Percentiles rank a stretch among this genome's conserved stretches.
Conservation (phyloP, 371 early-diverging fungal genomes). For the Syncephalastrum monosporum region DNA sequence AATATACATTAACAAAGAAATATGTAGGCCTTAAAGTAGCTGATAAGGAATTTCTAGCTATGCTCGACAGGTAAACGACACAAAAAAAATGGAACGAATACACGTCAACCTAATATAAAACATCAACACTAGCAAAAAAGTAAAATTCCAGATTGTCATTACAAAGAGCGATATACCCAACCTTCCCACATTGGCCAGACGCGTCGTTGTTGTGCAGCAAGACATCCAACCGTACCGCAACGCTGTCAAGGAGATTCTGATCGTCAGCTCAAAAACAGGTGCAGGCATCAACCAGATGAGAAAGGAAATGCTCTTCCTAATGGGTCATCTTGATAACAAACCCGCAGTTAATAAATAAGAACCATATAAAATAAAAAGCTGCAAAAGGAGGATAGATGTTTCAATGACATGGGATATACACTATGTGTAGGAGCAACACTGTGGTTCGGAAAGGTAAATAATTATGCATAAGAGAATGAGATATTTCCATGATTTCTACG, state of each 20-base stretch:
- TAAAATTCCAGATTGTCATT: constrained; percentile 75
- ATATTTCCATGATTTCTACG: too few relatives aligned
- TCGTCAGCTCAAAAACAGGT: constrained; percentile 56
- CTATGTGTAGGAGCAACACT: too few relatives aligned
- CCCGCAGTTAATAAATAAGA: too few relatives aligned
- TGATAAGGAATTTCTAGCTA: constrained; percentile 60
- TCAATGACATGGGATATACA: too few relatives aligned
- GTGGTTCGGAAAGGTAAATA: too few relatives aligned
- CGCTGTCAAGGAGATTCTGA: constrained; percentile 49
- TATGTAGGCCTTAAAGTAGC: constrained; percentile 53
- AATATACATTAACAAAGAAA: background rate
- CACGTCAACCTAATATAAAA: background rate
- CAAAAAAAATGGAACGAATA: background rate
- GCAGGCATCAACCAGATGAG: constrained; percentile 61
- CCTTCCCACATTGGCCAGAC: constrained; percentile 63
- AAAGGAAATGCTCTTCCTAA: constrained; percentile 55
- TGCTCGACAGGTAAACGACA: constrained; percentile 49
- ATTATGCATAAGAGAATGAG: too few relatives aligned
- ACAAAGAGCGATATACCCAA: constrained; percentile 79
- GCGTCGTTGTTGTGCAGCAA: constrained; percentile 36
- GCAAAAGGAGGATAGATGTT: too few relatives aligned
- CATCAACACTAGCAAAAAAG: constrained; percentile 30
- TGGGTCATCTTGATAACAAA: constrained; percentile 22
- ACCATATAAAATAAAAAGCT: too few relatives aligned
- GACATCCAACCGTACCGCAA: constrained; percentile 41